Conservation (phyloP, 768 basidiomycete species). For the Trametes sanguinea region DNA sequence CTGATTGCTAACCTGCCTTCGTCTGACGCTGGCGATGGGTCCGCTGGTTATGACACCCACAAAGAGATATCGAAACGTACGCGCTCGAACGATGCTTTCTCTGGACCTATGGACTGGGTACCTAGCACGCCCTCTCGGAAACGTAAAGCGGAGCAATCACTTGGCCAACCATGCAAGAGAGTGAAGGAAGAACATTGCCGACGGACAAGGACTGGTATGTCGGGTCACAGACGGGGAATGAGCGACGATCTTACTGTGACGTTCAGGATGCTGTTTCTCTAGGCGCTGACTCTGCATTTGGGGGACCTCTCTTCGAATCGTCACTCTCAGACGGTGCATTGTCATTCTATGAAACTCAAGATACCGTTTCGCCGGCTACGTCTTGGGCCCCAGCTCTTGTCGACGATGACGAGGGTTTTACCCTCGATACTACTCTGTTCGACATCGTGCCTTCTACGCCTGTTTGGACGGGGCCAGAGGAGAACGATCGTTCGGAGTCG, state of each 20-base stretch:
- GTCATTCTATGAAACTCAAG: not conserved
- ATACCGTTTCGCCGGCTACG: conserved; percentile 6
- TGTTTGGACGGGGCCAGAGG: not conserved
- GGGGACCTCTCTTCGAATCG: not conserved
- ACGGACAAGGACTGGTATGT: too few relatives aligned
- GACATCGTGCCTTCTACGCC: conserved; percentile 27
- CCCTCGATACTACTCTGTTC: conserved; percentile 37
- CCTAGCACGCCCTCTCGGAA: conserved; percentile 1
- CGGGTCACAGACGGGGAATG: too few relatives aligned
- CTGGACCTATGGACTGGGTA: not conserved
- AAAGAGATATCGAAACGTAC: not conserved
- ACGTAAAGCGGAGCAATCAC: not conserved
- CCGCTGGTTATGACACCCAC: not conserved
- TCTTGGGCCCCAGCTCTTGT: conserved; percentile 2
- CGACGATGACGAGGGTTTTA: conserved; percentile 33
- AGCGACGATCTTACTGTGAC: too few relatives aligned
- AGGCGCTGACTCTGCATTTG: not conserved
- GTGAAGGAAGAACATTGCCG: too few relatives aligned
- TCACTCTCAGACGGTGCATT: not conserved
- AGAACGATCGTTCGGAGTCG: not conserved
- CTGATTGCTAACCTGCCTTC: conserved; percentile 41
- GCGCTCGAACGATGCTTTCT: too few relatives aligned
- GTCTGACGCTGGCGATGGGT: not conserved
- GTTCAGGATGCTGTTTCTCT: too few relatives aligned
- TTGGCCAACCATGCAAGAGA: too few relatives aligned